Evolutionary conservation across 139 green algal genomes (phyloP), one percentile per base, ranked within the genome.

Genomic region (Diplosphaera chodatii): DNA sequence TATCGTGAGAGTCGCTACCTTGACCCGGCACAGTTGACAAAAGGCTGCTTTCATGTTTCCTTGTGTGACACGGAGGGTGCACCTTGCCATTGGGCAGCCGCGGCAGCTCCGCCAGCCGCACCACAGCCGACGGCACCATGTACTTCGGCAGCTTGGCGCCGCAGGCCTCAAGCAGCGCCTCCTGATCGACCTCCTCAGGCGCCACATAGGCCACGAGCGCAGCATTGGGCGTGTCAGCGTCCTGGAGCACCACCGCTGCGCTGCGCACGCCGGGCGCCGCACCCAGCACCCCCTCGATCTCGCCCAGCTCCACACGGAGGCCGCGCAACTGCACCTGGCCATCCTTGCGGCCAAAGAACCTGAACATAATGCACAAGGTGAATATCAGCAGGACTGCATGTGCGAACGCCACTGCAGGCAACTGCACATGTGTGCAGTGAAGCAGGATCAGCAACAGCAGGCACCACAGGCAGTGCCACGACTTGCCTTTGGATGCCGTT

Each of bases 321-420:
- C 82, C 82, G 64, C 73, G 75, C 40, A 87, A 62, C 70, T 87
- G 85, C 37, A 87, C 69, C 73, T 83, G 77, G 2, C 78, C 18
- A 77, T 83, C 29, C 28, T 32, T 34, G 30, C 30, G 63, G 28
- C 63, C 28, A n/a, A 59, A 59, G 48, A 59, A 59, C 48, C 48
- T 59, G 48, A n/a, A n/a, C n/a, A n/a, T 13, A 48, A 13, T 48
- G 37, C 37, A 48, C 10, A n/a, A n/a, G n/a, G n/a, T n/a, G n/a
- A n/a, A n/a, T n/a, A n/a, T n/a, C n/a, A n/a, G n/a, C n/a, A n/a
- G n/a, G n/a, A n/a, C n/a, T n/a, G n/a, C n/a, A n/a, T n/a, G n/a
- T n/a, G n/a, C n/a, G n/a, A n/a, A n/a, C n/a, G n/a, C n/a, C n/a
- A n/a, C n/a, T n/a, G n/a, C n/a, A n/a, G n/a, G 37, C 37, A 48